phyloP scores from a whole-genome alignment of 176 grass and related monocot species.

The Aegilops umbellulata region DNA sequence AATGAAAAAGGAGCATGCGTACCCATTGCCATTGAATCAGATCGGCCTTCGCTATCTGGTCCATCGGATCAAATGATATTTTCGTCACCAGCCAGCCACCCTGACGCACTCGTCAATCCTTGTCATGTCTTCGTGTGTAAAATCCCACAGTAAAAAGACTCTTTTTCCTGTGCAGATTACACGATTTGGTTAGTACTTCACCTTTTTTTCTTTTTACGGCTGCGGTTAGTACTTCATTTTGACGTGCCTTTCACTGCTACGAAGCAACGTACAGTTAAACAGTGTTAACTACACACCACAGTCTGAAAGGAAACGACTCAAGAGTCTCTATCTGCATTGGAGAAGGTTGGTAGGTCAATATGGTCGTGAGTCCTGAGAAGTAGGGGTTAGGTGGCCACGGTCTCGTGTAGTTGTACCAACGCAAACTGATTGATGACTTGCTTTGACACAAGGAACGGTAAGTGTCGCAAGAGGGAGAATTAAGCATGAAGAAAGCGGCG shows the following conservation, averaged over 20 bases:
- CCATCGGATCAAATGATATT: slow-evolving; percentile 2
- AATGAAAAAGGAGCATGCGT: neutral
- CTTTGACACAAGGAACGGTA: neutral
- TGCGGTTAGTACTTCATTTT: too few species aligned
- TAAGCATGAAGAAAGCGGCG: slow-evolving; percentile 23
- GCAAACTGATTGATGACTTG: slow-evolving; percentile 11
- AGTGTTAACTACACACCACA: neutral
- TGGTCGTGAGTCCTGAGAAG: neutral
- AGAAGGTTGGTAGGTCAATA: neutral
- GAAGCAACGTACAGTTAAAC: neutral
- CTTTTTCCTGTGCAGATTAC: neutral
- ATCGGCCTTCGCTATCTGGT: slow-evolving; percentile 24
- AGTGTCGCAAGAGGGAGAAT: slow-evolving; percentile 4
- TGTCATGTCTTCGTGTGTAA: neutral
- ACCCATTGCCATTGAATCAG: slow-evolving; percentile 8
- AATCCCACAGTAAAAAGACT: neutral
- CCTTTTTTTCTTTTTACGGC: too few species aligned
- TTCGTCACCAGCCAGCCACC: neutral
- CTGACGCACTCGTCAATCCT: neutral
- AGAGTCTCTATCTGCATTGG: neutral
- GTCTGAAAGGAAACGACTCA: neutral
- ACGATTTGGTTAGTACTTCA: neutral
- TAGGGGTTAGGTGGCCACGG: slow-evolving; percentile 9
- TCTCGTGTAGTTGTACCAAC: slow-evolving; percentile 21
- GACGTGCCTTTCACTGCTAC: too few species aligned